Percentiles rank a stretch among this genome's conserved stretches.
Conservation (phyloP, 2,329 filamentous ascomycete species). For the Diplodia seriata region DNA sequence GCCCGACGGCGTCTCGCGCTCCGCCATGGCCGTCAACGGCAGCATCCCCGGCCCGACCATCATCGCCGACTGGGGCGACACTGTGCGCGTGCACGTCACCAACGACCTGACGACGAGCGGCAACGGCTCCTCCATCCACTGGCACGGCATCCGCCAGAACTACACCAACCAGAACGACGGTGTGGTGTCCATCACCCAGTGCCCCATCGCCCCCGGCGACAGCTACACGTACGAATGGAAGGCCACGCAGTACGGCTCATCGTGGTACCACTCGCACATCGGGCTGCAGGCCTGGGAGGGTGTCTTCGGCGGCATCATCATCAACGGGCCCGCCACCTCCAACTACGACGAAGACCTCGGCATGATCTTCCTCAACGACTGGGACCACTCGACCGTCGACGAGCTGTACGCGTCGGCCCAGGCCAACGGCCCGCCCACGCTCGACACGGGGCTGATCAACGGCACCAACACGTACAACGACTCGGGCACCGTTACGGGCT, state of each 20-base stretch:
- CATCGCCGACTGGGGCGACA: slow-evolving; percentile 53
- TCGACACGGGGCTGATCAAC: slow-evolving; percentile 58
- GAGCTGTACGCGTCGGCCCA: slow-evolving; percentile 25
- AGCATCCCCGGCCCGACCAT: slow-evolving; percentile 31
- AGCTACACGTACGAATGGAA: slow-evolving; percentile 61
- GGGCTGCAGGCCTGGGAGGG: slow-evolving; percentile 46
- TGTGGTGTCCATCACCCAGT: slow-evolving; percentile 56
- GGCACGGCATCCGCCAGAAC: slow-evolving; percentile 66
- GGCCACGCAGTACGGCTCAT: slow-evolving; percentile 52
- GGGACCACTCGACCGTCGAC: slow-evolving; percentile 38
- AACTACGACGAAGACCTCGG: slow-evolving; percentile 52
- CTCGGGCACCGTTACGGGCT: slow-evolving; percentile 32
- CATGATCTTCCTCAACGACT: slow-evolving; percentile 52
- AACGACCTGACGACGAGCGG: slow-evolving; percentile 55
- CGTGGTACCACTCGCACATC: slow-evolving; percentile 43
- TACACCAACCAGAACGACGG: slow-evolving; percentile 64
- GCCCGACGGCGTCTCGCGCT: slow-evolving; percentile 63
- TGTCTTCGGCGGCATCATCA: slow-evolving; percentile 44
- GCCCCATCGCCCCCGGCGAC: slow-evolving; percentile 38
- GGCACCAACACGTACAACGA: slow-evolving; percentile 47
- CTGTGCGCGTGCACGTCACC: slow-evolving; percentile 54
- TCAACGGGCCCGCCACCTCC: slow-evolving; percentile 47
- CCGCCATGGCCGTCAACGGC: slow-evolving; percentile 22
- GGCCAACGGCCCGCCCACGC: slow-evolving; percentile 37
- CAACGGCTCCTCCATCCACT: slow-evolving; percentile 69